Conservation (phyloP, 306 rosid species). For the Begonia fuchsioides region DNA sequence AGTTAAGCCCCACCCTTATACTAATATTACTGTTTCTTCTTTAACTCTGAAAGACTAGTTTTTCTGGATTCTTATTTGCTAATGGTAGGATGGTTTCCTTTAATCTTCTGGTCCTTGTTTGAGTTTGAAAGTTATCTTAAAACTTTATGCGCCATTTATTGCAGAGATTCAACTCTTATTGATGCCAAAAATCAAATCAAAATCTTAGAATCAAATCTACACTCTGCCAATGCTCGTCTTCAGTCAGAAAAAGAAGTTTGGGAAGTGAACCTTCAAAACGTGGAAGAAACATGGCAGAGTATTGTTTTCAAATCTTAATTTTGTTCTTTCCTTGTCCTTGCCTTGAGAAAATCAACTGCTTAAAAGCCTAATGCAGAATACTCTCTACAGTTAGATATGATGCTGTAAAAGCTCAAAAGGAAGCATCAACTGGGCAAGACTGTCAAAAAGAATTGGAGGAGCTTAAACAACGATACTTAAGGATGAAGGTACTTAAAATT, state of each 20-base stretch:
- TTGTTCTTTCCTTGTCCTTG: constrained; percentile 5
- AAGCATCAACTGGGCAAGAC: constrained; percentile 51
- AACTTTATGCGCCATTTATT: constrained; percentile 19
- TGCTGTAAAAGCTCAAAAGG: constrained; percentile 62
- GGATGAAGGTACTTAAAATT: constrained; percentile 47
- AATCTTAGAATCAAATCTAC: constrained; percentile 60
- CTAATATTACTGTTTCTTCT: too few species aligned
- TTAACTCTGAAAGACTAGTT: background rate
- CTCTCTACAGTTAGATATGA: constrained; percentile 66
- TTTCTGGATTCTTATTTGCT: background rate
- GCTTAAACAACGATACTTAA: constrained; percentile 54
- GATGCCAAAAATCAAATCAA: constrained; percentile 49
- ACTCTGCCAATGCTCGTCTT: constrained; percentile 44
- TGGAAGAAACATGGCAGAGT: constrained; percentile 95
- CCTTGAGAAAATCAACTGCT: constrained; percentile 4
- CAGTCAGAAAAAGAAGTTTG: constrained; percentile 74
- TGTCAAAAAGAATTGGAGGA: constrained; percentile 66
- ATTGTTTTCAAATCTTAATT: constrained; percentile 18
- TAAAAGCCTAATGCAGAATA: constrained; percentile 9
- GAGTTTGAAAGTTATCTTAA: background rate
- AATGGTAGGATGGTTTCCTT: background rate
- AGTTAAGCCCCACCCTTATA: too few species aligned
- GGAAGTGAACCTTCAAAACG: constrained; percentile 70
- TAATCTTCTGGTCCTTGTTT: background rate
- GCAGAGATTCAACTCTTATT: constrained; percentile 58